Percentiles rank a stretch among this genome's conserved stretches.
Evolutionary conservation across 140 eudicot species (phyloP).

Genomic region (Bidens hawaiensis): DNA sequence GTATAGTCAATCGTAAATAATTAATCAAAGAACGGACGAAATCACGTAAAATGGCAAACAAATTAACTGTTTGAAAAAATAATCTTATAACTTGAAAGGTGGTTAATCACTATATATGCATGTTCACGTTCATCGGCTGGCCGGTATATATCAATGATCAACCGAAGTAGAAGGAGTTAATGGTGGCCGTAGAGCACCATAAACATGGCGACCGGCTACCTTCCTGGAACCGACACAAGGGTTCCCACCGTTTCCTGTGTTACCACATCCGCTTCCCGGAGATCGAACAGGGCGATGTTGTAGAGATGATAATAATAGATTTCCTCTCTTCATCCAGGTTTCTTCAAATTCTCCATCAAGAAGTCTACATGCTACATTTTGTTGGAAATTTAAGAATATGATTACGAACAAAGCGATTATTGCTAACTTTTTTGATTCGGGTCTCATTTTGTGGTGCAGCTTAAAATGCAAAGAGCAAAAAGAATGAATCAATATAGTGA

Average conservation of each 20-base stretch:
- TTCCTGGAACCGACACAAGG: constrained; percentile 25
- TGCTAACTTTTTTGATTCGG: not conserved
- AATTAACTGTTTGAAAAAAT: too few relatives aligned
- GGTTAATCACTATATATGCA: too few relatives aligned
- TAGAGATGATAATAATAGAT: constrained; percentile 17
- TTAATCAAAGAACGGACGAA: too few relatives aligned
- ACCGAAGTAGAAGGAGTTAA: not conserved
- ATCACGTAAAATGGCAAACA: too few relatives aligned
- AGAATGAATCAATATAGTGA: not conserved
- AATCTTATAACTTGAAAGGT: too few relatives aligned
- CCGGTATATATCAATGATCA: not conserved
- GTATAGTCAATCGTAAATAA: too few relatives aligned
- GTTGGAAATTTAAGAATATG: constrained; percentile 12
- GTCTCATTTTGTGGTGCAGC: constrained; percentile 13
- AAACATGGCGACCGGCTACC: not conserved
- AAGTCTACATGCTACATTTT: constrained; percentile 20
- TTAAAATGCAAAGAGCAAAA: not conserved
- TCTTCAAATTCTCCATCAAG: constrained; percentile 17
- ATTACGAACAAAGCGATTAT: constrained; percentile 4
- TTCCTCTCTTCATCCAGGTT: constrained; percentile 27
- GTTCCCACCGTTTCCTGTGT: constrained; percentile 27
- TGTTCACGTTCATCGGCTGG: too few relatives aligned
- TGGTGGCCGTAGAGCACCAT: not conserved
- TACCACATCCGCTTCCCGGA: constrained; percentile 30
- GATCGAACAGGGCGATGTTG: constrained; percentile 18